A percentile compares a stretch with the other conserved stretches of the same genome.
phyloP scores from a whole-genome alignment of 192 early-diverging fungal species.

The Mortierella alpina region DNA sequence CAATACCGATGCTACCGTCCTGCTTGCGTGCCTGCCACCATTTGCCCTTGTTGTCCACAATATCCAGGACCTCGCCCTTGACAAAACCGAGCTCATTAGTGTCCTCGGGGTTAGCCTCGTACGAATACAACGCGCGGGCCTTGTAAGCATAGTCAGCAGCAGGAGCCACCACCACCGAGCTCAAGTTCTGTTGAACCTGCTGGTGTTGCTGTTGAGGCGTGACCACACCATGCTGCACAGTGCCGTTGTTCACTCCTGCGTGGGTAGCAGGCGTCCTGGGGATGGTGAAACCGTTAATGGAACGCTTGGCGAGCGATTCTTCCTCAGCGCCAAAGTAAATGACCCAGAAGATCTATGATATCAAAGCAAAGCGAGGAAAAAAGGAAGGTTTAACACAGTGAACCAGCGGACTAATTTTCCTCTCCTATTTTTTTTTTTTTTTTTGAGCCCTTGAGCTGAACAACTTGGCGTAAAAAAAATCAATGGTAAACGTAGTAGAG shows the following conservation, averaged over 20 bases:
- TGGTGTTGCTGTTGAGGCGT: slow-evolving; percentile 12
- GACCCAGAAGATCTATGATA: slow-evolving; percentile 70
- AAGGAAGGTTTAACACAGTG: slow-evolving; percentile 9
- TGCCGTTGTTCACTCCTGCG: neutral
- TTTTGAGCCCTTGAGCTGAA: neutral
- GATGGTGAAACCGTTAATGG: slow-evolving; percentile 48
- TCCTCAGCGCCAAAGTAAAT: slow-evolving; percentile 75
- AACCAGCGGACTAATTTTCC: slow-evolving; percentile 11
- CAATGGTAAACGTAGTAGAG: neutral
- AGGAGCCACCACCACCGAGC: slow-evolving; percentile 53
- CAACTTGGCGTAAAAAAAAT: neutral
- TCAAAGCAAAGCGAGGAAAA: slow-evolving; percentile 19
- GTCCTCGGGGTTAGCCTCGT: slow-evolving; percentile 91
- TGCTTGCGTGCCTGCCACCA: slow-evolving; percentile 95
- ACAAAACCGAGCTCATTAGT: slow-evolving; percentile 89
- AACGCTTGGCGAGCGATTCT: slow-evolving; percentile 58
- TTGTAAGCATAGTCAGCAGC: slow-evolving; percentile 64
- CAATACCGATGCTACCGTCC: slow-evolving; percentile 89
- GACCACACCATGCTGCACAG: slow-evolving; percentile 1
- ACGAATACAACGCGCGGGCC: slow-evolving; percentile 77
- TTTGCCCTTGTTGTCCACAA: slow-evolving; percentile 92
- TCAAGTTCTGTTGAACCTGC: slow-evolving; percentile 10
- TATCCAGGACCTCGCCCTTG: slow-evolving; percentile 89
- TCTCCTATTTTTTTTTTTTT: neutral
- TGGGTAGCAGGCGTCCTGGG: slow-evolving; percentile 5